Percentiles rank a stretch among this genome's conserved stretches.
Evolutionary conservation across 108 stramenopile species (phyloP).

Genomic region (Bacterosira constricta): DNA sequence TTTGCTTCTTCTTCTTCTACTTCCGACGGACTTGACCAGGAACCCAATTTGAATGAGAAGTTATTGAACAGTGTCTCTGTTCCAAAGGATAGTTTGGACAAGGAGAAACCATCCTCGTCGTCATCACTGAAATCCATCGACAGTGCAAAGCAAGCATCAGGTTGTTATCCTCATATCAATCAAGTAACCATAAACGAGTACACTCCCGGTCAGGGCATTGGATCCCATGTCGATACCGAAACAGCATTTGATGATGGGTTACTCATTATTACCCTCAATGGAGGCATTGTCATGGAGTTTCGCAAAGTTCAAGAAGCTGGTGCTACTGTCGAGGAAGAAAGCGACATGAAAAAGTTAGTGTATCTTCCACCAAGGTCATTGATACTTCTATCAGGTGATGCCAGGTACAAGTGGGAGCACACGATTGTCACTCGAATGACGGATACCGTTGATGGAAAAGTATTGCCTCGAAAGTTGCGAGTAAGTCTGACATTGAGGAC

Average conservation of each 20-base stretch:
- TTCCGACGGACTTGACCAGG: neutral
- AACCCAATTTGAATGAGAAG: conserved; percentile 4
- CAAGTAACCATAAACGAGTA: conserved; percentile 91
- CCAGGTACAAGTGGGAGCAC: conserved; percentile 89
- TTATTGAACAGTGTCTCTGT: too few species aligned
- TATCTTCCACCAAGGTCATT: conserved; percentile 78
- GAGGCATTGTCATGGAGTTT: conserved; percentile 91
- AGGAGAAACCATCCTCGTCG: neutral
- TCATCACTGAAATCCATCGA: neutral
- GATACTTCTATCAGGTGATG: conserved; percentile 74
- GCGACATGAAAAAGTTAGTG: conserved; percentile 55
- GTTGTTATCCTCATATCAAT: conserved; percentile 59
- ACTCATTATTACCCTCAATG: conserved; percentile 74
- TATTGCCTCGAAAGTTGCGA: conserved; percentile 65
- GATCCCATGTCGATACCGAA: conserved; percentile 86
- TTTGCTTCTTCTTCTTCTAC: conserved; percentile 1
- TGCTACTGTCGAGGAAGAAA: conserved; percentile 7
- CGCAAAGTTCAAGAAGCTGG: conserved; percentile 37
- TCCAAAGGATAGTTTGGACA: too few species aligned
- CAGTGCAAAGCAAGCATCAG: neutral
- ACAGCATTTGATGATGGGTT: conserved; percentile 89
- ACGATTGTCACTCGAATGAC: conserved; percentile 86
- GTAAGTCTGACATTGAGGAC: conserved; percentile 87
- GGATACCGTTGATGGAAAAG: conserved; percentile 73
- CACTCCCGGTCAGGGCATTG: conserved; percentile 85